phyloP scores from a whole-genome alignment of 805 yeast species.

The Candida tallmaniae region DNA sequence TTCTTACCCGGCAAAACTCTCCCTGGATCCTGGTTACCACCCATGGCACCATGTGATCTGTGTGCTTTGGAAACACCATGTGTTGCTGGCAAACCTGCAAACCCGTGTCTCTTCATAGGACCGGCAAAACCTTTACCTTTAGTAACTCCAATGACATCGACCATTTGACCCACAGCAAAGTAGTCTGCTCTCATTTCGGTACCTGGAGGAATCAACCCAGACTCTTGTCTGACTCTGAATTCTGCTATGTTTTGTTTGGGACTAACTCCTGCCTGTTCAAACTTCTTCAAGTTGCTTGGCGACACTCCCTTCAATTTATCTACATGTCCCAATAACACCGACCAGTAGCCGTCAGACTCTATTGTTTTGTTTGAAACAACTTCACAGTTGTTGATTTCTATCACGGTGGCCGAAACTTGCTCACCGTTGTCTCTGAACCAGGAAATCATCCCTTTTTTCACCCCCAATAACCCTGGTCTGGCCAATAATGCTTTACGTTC shows the following conservation, averaged over 20 bases:
- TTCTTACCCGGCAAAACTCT: slow-evolving; percentile 94
- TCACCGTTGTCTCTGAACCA: slow-evolving; percentile 70
- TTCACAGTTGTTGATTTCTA: slow-evolving; percentile 85
- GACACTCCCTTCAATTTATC: slow-evolving; percentile 56
- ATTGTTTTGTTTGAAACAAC: slow-evolving; percentile 69
- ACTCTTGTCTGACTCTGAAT: slow-evolving; percentile 67
- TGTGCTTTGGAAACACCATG: slow-evolving; percentile 95
- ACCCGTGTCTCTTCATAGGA: slow-evolving; percentile 94
- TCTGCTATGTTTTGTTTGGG: slow-evolving; percentile 77
- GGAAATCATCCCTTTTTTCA: slow-evolving; percentile 87
- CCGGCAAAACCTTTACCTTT: slow-evolving; percentile 98
- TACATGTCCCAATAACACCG: slow-evolving; percentile 86
- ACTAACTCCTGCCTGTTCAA: slow-evolving; percentile 71
- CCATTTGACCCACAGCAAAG: slow-evolving; percentile 76
- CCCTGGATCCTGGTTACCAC: slow-evolving; percentile 94
- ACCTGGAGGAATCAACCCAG: slow-evolving; percentile 71
- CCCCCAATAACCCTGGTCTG: slow-evolving; percentile 82
- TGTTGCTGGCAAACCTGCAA: slow-evolving; percentile 83
- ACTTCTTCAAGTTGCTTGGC: slow-evolving; percentile 67
- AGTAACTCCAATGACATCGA: slow-evolving; percentile 72
- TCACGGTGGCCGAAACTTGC: slow-evolving; percentile 76
- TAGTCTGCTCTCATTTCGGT: slow-evolving; percentile 77
- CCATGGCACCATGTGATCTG: slow-evolving; percentile 96
- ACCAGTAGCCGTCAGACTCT: slow-evolving; percentile 73
- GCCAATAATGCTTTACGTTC: slow-evolving; percentile 64